Evolutionary conservation across 1,284 basidiomycete species (phyloP).

Genomic region (Ustilago trichophora): DNA sequence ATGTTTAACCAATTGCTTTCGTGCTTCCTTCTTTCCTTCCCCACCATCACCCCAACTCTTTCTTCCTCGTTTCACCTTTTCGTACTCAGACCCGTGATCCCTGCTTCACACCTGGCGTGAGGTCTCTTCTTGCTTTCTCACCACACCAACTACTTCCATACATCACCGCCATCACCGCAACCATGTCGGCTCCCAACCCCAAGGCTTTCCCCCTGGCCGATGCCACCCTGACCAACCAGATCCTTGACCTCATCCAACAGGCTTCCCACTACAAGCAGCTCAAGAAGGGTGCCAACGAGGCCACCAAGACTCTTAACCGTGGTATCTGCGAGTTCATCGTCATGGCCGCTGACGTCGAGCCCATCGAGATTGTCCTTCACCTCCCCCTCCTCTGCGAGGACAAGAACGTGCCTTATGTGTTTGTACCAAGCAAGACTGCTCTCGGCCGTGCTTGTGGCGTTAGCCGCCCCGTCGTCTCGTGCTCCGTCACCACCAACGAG

Average conservation of each 20-base stretch:
- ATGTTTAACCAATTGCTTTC: no score
- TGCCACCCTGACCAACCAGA: constrained; percentile 90
- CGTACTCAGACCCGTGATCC: constrained; percentile 47
- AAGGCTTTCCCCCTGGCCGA: constrained; percentile 95
- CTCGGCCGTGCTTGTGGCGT: constrained; percentile 96
- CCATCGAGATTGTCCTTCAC: constrained; percentile 96
- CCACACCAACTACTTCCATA: no score
- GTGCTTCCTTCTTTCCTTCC: background rate
- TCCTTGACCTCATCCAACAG: constrained; percentile 70
- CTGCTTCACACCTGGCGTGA: constrained; percentile 46
- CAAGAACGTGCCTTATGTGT: constrained; percentile 98
- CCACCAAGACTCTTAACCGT: constrained; percentile 96
- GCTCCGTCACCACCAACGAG: constrained; percentile 94
- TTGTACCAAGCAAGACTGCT: constrained; percentile 91
- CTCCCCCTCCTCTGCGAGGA: constrained; percentile 97
- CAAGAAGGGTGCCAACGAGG: constrained; percentile 97
- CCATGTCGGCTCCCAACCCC: constrained; percentile 68
- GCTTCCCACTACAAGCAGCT: constrained; percentile 88
- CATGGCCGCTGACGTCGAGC: constrained; percentile 89
- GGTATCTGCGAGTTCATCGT: constrained; percentile 99
- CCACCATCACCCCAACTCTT: constrained; percentile 15
- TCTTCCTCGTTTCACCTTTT: background rate
- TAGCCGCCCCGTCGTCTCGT: constrained; percentile 91
- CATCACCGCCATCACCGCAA: no score
- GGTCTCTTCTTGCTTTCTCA: constrained; percentile 25